Base-by-base conservation (phyloP, 805 yeast genomes). In the Yamadazyma akitaensis region DNA sequence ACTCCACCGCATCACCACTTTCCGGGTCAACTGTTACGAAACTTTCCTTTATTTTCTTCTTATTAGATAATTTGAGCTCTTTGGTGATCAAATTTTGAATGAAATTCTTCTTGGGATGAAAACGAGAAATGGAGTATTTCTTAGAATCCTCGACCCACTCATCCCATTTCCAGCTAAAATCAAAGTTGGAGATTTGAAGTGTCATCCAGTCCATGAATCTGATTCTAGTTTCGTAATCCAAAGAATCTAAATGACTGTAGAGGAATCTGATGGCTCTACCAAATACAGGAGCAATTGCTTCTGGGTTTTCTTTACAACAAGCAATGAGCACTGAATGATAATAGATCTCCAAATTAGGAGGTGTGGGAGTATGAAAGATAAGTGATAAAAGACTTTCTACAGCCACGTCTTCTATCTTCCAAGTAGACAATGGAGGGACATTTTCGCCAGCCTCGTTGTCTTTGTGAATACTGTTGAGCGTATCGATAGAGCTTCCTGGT, bases 111-210 rank as follows among this genome's bases (percentile, higher is more conserved):
- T 80, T 81, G 11, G 97, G 96, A 60, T 88, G 91, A 57, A 79
- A 81, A 30, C 69, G 62, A 31, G 76, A 68, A 10, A 71, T 63
- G 7, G 70, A 65, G 40, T 71, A 75, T 39, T 62, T 63, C n/a
- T 61, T 56, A 0, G 84, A 75, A 56, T 83, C 87, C 2, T 64
- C 67, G 24, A 76, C 80, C 99, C 99, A 94, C 64, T 91, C 98
- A 52, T 80, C 81, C 99, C 99, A 94, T 61, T 90, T 89, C 99
- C 99, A 94, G 32, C 91, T 88, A 67, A 88, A 94, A 47, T 86
- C 90, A 64, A 92, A 94, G 62, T 92, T 94, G 58, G 96, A 86
- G 63, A 94, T 79, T 66, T 94, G 99, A 46, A 88, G 84, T 1
- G 96, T 77, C 72, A 95, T 84, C 98, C 98, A 94, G 64, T 87